Evolutionary conservation across 2,329 filamentous ascomycete genomes (phyloP), one percentile per base, ranked within the genome.

Genomic region (Botryosphaeria dothidea): DNA sequence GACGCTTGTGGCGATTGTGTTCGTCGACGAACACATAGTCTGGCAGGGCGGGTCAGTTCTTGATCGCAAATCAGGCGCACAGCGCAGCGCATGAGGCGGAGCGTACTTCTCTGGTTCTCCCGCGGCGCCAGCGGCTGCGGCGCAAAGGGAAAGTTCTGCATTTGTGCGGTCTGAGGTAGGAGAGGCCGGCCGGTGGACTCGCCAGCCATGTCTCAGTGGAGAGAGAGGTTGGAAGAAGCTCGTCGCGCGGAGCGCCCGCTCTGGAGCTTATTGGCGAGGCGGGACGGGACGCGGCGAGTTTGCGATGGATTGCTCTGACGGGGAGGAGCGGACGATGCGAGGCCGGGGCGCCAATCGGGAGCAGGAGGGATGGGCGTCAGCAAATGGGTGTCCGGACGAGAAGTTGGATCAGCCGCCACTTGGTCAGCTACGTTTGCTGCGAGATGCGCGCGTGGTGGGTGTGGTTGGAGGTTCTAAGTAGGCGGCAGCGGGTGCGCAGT

Each of bases 11-110:
- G 69, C 95, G 90, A 82, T 98, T 98, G 79, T 98, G 95, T 79
- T 98, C 94, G 79, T 98, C 94, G 65, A 98, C 95, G 75, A 98
- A 98, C 72, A 98, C 95, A 91, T 97, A 98, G 78, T 97, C 93
- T 96, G 72, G 51, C 66, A 66, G 51, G 61, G 27, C 46, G 41
- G 54, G 68, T 76, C 68, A 74, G 62, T 31, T 25, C 31, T 11
- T 3, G 19, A 9, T 34, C 54, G 54, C 54, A 17, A 45, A 19
- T 21, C 7, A 38, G 7, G 8, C 23, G 23, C 54, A 17, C n/a
- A 4, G 23, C 3, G 38, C 54, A 36, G 36, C 54, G 54, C 54
- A 45, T 57, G 23, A 41, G 56, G 65, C 41, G 57, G 36, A 54
- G 76, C 89, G 84, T 83, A 94, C 91, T 94, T 82, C 93, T 94